Percentiles rank a stretch among this genome's conserved stretches.
phyloP scores from a whole-genome alignment of 352 stramenopile genomes.

The Phytophthora pluvialis region DNA sequence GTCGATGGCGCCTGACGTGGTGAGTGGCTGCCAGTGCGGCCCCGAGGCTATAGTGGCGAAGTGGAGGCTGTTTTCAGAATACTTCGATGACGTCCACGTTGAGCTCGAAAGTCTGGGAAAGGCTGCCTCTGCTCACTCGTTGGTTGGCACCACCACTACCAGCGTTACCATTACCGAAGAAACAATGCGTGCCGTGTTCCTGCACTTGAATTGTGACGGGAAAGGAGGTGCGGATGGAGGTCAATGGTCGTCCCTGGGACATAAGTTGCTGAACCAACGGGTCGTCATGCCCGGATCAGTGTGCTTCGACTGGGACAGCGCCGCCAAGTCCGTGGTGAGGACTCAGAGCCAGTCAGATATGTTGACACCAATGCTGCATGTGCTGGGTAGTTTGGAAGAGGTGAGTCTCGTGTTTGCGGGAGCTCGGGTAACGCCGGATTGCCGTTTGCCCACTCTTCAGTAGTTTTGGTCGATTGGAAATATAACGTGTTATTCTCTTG shows the following conservation, averaged over 20 bases:
- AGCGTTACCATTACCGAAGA: background rate
- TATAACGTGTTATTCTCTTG: no score
- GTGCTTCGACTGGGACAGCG: background rate
- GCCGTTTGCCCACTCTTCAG: background rate
- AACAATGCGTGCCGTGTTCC: background rate
- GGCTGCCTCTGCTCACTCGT: background rate
- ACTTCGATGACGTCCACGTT: background rate
- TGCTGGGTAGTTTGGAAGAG: conserved; percentile 2
- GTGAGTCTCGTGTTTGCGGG: background rate
- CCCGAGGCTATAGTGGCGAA: background rate
- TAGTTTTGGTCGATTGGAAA: background rate
- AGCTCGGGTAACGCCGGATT: conserved; percentile 1
- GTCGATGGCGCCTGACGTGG: conserved; percentile 5
- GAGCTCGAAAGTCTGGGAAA: background rate
- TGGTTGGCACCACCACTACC: background rate
- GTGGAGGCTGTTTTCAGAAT: background rate
- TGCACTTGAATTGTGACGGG: background rate
- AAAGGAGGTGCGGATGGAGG: background rate
- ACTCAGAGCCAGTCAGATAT: background rate
- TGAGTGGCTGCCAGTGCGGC: background rate
- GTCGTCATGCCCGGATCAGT: background rate
- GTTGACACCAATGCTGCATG: background rate
- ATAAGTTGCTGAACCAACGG: background rate
- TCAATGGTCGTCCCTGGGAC: background rate
- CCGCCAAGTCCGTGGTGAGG: background rate